Percentiles rank a stretch among this genome's conserved stretches.
These are phyloP conservation scores for Rosa lucieae DNA, from an alignment of 306 rosid species.

Conservation along the genomic window DNA sequence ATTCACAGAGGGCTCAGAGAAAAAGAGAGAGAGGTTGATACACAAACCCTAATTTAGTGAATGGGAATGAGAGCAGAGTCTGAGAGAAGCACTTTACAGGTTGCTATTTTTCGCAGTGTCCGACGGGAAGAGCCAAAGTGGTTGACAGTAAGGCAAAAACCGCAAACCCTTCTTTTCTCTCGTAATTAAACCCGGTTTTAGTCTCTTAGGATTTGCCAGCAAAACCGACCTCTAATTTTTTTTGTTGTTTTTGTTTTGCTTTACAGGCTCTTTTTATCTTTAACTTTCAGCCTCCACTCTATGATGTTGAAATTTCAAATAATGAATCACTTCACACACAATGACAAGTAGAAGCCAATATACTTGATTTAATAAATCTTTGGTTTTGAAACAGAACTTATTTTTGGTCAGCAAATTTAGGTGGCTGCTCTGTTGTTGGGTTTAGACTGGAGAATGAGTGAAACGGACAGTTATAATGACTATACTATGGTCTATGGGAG, in stretches of 20 bases:
- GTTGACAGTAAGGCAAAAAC: conserved; percentile 42
- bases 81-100: neutral
- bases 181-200: conserved; percentile 2
- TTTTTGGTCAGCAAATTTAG: neutral
- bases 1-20: neutral
- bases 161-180: neutral
- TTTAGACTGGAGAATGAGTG: neutral
- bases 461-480: neutral
- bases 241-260: neutral
- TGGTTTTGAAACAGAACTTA: neutral
- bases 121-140: conserved; percentile 42
- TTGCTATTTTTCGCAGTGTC: conserved; percentile 23
- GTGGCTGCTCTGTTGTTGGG: neutral
- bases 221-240: neutral
- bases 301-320: neutral
- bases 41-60: conserved; percentile 33
- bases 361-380: neutral
- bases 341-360: neutral
- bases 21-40: neutral
- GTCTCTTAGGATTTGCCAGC: neutral
- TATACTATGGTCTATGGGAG: neutral
- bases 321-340: neutral
- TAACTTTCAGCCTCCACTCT: neutral
- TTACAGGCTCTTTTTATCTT: neutral
- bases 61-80: neutral